Evolutionary conservation across 495 filamentous ascomycete genomes (phyloP).

Genomic region (Penicillium cosmopolitanum): DNA sequence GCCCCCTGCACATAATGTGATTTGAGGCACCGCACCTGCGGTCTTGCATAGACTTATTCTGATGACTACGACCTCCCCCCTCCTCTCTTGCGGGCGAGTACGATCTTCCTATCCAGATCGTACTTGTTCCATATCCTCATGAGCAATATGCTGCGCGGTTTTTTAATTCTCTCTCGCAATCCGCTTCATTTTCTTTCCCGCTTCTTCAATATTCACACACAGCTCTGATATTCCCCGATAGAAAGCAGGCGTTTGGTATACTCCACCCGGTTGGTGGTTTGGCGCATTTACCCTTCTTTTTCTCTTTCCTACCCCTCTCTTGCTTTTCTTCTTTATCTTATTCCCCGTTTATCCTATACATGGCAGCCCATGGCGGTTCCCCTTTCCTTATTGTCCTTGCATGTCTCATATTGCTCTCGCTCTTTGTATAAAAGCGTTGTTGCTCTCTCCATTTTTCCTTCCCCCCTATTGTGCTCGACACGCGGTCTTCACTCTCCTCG

Average conservation of each 20-base stretch:
- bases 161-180: constrained; percentile 18
- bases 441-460: constrained; percentile 7
- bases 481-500: constrained; percentile 21
- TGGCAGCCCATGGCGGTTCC: constrained; percentile 10
- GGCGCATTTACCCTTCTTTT: constrained; percentile 32
- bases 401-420: constrained; percentile 27
- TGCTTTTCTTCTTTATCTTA: constrained; percentile 15
- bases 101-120: constrained; percentile 25
- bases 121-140: constrained; percentile 31
- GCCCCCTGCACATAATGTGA: constrained; percentile 35
- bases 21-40: constrained; percentile 25
- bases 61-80: constrained; percentile 35
- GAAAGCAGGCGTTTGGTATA: constrained; percentile 53
- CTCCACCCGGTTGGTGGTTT: constrained; percentile 35
- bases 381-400: constrained; percentile 18
- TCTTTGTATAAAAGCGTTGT: constrained; percentile 48
- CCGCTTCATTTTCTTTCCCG: constrained; percentile 9
- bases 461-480: constrained; percentile 17
- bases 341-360: constrained; percentile 16
- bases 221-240: constrained; percentile 49
- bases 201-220: constrained; percentile 23
- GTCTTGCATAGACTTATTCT: constrained; percentile 36
- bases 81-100: constrained; percentile 15
- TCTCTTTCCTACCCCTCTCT: constrained; percentile 21
- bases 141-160: constrained; percentile 39